These are phyloP conservation scores for Plantago rigida DNA, from an alignment of 305 asterid species.

Conservation along the genomic window DNA sequence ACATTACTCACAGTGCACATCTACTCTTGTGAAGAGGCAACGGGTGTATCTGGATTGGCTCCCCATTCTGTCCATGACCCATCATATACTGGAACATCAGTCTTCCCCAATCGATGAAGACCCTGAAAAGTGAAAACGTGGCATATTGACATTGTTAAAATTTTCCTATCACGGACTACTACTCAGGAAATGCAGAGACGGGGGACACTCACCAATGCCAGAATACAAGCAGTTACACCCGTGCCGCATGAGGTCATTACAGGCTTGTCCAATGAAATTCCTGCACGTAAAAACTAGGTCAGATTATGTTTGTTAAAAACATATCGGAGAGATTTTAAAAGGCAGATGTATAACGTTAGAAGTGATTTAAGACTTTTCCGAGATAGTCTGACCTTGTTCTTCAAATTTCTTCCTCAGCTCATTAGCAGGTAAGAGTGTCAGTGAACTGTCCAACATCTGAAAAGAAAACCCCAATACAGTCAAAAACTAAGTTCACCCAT, in stretches of 20 bases:
- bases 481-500: constrained; percentile 6
- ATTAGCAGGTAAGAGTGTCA: constrained; percentile 60
- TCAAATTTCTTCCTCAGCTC: constrained; percentile 70
- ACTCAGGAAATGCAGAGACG: no score
- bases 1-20: background rate
- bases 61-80: constrained; percentile 85
- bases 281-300: constrained; percentile 30
- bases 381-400: constrained; percentile 49
- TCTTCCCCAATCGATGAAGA: constrained; percentile 57
- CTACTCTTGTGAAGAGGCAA: constrained; percentile 34
- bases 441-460: constrained; percentile 79
- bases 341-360: background rate
- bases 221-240: constrained; percentile 90
- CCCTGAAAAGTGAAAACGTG: constrained; percentile 32
- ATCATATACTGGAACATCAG: constrained; percentile 50
- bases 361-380: no score
- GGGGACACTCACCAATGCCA: constrained; percentile 55
- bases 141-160: background rate
- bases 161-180: background rate
- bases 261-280: constrained; percentile 53
- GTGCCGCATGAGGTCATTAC: constrained; percentile 70
- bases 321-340: no score
- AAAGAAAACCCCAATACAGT: constrained; percentile 16
- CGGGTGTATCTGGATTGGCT: constrained; percentile 34
- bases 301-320: background rate